These are phyloP conservation scores for Pistacia atlantica DNA, from an alignment of 345 rosid species.

Conservation along the genomic window DNA sequence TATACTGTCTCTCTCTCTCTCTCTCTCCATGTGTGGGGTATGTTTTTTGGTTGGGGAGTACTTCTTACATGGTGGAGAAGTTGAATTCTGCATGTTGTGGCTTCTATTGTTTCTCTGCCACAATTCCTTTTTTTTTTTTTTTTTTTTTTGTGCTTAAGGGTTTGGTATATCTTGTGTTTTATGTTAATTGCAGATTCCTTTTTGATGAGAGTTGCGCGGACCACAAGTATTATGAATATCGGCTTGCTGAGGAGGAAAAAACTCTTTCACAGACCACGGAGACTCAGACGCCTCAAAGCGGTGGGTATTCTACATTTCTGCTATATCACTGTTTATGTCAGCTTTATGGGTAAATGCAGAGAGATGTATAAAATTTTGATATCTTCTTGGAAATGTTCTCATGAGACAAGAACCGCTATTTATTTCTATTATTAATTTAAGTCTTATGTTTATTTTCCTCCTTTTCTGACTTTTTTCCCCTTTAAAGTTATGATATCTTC, in stretches of 20 bases:
- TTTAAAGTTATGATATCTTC: neutral
- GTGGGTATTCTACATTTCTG: conserved; percentile 38
- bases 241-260: conserved; percentile 82
- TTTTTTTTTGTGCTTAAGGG: neutral
- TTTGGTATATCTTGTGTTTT: neutral
- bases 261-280: conserved; percentile 53
- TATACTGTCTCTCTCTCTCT: neutral
- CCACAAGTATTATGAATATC: conserved; percentile 78
- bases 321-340: neutral
- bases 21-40: neutral
- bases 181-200: conserved; percentile 62
- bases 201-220: conserved; percentile 82
- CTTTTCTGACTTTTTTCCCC: neutral
- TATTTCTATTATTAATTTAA: neutral
- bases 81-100: neutral
- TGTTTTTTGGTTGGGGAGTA: neutral
- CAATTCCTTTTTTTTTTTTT: neutral
- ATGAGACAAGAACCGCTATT: neutral
- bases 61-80: neutral
- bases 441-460: neutral
- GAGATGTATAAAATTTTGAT: neutral
- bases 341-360: neutral
- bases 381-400: neutral
- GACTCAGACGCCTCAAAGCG: conserved; percentile 44
- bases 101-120: neutral